Base-by-base conservation (phyloP, 2,329 filamentous ascomycete genomes). In the Keithomyces neogunnii region DNA sequence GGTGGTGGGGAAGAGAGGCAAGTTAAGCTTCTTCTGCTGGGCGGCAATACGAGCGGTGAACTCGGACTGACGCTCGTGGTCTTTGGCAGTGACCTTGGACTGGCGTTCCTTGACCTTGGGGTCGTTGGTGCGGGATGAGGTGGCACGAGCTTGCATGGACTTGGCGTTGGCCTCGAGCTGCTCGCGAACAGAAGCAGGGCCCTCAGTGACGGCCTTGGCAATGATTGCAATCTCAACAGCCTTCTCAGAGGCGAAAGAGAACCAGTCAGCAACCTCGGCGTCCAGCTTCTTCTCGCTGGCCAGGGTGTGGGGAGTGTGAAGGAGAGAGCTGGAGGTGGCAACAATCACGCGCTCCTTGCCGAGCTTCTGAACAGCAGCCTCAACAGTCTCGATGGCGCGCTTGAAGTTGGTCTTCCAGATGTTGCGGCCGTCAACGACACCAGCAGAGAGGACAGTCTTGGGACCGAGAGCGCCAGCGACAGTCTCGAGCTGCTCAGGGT, bases 401-500 rank as follows among this genome's bases (percentile, higher is more conserved):
- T 95, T 88, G 78, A 96, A 87, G 85, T 97, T 95, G 76, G 90
- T 96, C 88, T 99, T 99, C 93, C 93, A 99, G 81, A 99, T 97
- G 83, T 99, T 99, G 67, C 93, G 90, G 66, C 93, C 93, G 65
- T 99, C 91, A 61, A 99, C 93, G 63, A 99, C 88, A 89, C 93
- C 93, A 59, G 85, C 87, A 60, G 93, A 99, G 60, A 99, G 85
- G 62, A 90, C 74, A 69, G 96, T 95, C 71, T 90, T 89, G 69
- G 89, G 74, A 70, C 89, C 90, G 59, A 99, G 84, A 65, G 90
- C 85, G 66, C 77, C 79, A 62, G 89, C 72, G 65, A 99, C 89
- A 60, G 86, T 82, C 56, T 93, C 84, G 58, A 99, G 86, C 80
- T 99, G 93, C 81, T 97, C 92, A 51, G 93, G 93, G 82, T 96